phyloP scores from a whole-genome alignment of 1,139 yeast species.

The Debaryomycetaceae sp. region DNA sequence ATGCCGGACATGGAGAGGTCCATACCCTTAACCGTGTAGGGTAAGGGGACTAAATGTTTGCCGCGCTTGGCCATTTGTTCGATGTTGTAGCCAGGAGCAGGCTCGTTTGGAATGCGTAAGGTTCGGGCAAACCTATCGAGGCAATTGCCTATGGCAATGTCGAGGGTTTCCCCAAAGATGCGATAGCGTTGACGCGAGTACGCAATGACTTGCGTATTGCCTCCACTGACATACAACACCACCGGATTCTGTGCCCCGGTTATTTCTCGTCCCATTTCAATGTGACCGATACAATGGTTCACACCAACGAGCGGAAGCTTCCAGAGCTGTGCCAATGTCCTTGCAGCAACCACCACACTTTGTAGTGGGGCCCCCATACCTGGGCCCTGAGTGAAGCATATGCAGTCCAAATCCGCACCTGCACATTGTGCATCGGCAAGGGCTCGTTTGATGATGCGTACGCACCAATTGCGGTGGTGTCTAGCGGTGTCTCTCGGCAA shows the following conservation, averaged over 20 bases:
- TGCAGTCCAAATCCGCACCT: slow-evolving; percentile 70
- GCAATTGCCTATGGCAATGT: slow-evolving; percentile 96
- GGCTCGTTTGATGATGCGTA: slow-evolving; percentile 66
- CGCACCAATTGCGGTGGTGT: slow-evolving; percentile 96
- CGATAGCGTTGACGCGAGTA: slow-evolving; percentile 89
- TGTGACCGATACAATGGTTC: slow-evolving; percentile 96
- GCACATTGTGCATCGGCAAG: slow-evolving; percentile 58
- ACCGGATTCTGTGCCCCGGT: slow-evolving; percentile 96
- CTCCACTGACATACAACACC: slow-evolving; percentile 94
- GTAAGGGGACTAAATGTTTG: slow-evolving; percentile 66
- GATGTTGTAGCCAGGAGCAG: slow-evolving; percentile 96
- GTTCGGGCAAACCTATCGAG: slow-evolving; percentile 94
- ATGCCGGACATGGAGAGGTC: slow-evolving; percentile 96
- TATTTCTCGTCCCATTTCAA: slow-evolving; percentile 98
- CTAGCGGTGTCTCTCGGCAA: slow-evolving; percentile 94
- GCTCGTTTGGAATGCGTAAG: slow-evolving; percentile 80
- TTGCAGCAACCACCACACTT: slow-evolving; percentile 87
- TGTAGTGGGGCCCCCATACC: slow-evolving; percentile 99
- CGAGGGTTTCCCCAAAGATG: slow-evolving; percentile 95
- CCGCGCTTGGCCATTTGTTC: slow-evolving; percentile 88
- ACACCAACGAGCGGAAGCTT: slow-evolving; percentile 85
- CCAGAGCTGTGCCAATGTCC: slow-evolving; percentile 82
- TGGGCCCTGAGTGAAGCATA: slow-evolving; percentile 96
- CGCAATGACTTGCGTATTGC: slow-evolving; percentile 97
- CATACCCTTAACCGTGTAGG: slow-evolving; percentile 98